Percentiles rank a stretch among this genome's conserved stretches.
Conservation (phyloP, 768 basidiomycete genomes). For the Tricholoma sp. region DNA sequence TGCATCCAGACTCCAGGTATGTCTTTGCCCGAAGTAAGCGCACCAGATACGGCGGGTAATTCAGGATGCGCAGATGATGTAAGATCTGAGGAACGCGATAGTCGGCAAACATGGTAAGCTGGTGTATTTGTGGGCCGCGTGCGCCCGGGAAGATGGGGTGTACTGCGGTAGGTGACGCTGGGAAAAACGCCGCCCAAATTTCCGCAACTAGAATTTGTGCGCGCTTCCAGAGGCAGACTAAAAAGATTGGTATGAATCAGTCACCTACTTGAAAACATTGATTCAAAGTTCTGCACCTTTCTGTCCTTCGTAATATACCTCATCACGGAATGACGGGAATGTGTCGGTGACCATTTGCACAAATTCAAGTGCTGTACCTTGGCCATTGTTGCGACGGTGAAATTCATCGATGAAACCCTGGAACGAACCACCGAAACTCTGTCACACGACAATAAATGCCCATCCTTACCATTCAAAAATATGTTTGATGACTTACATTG, state of each 20-base stretch:
- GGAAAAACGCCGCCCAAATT: conserved; percentile 89
- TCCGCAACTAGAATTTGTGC: conserved; percentile 91
- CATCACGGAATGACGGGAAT: conserved; percentile 78
- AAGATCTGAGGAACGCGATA: conserved; percentile 90
- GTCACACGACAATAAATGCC: not conserved
- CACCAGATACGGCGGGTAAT: conserved; percentile 63
- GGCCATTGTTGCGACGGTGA: conserved; percentile 40
- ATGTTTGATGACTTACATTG: conserved; percentile 40
- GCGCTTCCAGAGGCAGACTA: conserved; percentile 86
- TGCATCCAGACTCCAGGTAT: conserved; percentile 48
- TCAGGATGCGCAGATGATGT: conserved; percentile 73
- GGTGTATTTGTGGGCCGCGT: conserved; percentile 53
- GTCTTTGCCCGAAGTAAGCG: conserved; percentile 40
- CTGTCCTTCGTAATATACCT: conserved; percentile 48
- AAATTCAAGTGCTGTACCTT: conserved; percentile 68
- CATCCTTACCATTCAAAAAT: not conserved
- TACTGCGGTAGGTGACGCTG: conserved; percentile 31
- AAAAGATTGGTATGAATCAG: not conserved
- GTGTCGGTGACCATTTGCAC: conserved; percentile 64
- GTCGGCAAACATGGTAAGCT: conserved; percentile 92
- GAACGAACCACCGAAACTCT: conserved; percentile 73
- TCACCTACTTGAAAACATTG: not conserved
- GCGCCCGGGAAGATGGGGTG: conserved; percentile 73
- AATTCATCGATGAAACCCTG: conserved; percentile 61
- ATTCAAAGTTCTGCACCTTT: conserved; percentile 39